phyloP scores from a whole-genome alignment of 305 asterid genomes.

The Fraxinus velutina region DNA sequence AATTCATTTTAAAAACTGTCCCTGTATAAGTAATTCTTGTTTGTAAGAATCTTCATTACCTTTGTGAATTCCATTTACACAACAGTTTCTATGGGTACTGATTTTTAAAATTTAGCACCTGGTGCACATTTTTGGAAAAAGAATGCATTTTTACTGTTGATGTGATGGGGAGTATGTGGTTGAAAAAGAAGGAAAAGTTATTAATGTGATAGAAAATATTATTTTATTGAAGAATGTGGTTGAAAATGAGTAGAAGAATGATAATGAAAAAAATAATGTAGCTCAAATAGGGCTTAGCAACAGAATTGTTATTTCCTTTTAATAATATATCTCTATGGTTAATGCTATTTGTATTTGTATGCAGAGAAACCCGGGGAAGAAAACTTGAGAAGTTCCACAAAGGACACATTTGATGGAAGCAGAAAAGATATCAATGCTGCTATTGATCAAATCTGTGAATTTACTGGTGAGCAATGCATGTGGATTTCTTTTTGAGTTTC shows the following conservation, averaged over 20 bases:
- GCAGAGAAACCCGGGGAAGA: conserved; percentile 50
- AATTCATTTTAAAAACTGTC: not conserved
- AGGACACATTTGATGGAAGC: conserved; percentile 91
- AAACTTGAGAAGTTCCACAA: conserved; percentile 43
- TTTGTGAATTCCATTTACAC: not conserved
- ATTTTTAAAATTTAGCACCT: not conserved
- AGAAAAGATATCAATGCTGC: conserved; percentile 88
- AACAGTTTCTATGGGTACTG: not conserved
- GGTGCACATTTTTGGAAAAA: too few species aligned
- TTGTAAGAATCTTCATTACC: not conserved
- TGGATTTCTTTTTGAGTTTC: conserved; percentile 19
- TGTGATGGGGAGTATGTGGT: too few species aligned
- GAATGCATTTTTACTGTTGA: too few species aligned
- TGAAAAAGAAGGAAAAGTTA: too few species aligned
- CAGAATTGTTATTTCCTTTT: not conserved
- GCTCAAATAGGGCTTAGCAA: not conserved
- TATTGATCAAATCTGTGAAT: conserved; percentile 81
- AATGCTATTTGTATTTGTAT: conserved; percentile 23
- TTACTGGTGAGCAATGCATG: conserved; percentile 54
- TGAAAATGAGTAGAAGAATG: too few species aligned
- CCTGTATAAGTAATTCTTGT: not conserved
- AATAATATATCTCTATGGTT: not conserved
- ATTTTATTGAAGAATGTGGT: too few species aligned
- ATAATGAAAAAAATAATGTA: too few species aligned
- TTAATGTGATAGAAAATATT: too few species aligned